Conservation (phyloP, 768 basidiomycete species). For the Tricholomella constricta region DNA sequence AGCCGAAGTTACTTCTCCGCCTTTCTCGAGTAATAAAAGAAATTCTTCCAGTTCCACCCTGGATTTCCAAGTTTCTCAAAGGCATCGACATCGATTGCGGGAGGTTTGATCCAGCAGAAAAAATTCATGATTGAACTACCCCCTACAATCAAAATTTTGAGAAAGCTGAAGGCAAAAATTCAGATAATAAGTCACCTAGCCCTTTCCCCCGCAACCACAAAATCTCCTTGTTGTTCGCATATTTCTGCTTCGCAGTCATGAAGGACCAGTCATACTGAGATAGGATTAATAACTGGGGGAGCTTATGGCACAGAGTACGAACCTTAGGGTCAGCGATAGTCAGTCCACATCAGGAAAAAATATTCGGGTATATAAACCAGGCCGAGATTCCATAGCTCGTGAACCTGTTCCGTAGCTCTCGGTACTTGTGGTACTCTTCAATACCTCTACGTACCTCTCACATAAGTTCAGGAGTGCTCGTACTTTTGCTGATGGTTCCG, state of each 20-base stretch:
- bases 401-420: no score
- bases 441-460: no score
- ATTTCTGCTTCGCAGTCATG: slow-evolving; percentile 28
- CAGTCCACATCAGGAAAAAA: no score
- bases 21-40: slow-evolving; percentile 37
- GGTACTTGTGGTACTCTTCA: no score
- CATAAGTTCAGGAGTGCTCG: no score
- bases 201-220: slow-evolving; percentile 35
- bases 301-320: background rate
- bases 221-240: slow-evolving; percentile 25
- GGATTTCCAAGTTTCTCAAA: slow-evolving; percentile 52
- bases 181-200: slow-evolving; percentile 22
- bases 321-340: slow-evolving; percentile 31
- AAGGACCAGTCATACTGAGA: slow-evolving; percentile 40
- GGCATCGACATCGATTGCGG: slow-evolving; percentile 30
- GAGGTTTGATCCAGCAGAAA: slow-evolving; percentile 33
- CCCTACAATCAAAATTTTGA: slow-evolving; percentile 21
- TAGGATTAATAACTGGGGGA: background rate
- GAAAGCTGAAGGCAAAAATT: background rate
- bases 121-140: slow-evolving; percentile 51
- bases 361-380: no score
- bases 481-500: no score
- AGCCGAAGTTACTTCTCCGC: slow-evolving; percentile 36
- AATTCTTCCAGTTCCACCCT: slow-evolving; percentile 57
- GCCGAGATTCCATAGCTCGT: no score